phyloP scores from a whole-genome alignment of 1,139 yeast genomes.

The Geotrichum macrosporum region DNA sequence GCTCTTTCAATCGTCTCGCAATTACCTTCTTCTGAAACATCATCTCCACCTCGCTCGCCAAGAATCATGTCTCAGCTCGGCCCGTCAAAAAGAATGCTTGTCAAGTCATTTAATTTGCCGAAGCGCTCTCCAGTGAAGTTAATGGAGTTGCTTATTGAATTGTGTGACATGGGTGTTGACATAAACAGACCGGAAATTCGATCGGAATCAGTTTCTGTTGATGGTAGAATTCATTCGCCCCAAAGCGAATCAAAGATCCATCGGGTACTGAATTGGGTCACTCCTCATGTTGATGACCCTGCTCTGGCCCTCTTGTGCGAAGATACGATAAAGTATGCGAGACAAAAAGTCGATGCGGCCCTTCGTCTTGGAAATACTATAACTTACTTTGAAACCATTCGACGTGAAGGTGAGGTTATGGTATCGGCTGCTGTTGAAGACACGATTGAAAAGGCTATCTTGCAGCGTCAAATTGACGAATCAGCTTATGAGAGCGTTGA shows the following conservation, averaged over 20 bases:
- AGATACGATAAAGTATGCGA: constrained; percentile 62
- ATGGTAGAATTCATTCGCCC: constrained; percentile 50
- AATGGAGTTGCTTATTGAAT: constrained; percentile 56
- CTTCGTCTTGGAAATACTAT: constrained; percentile 71
- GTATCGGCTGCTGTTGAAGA: constrained; percentile 64
- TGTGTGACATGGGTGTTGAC: constrained; percentile 71
- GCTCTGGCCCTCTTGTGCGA: constrained; percentile 59
- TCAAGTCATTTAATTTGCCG: constrained; percentile 27
- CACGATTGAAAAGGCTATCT: constrained; percentile 53
- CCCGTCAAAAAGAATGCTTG: constrained; percentile 19
- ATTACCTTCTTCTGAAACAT: constrained; percentile 19
- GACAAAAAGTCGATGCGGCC: constrained; percentile 69
- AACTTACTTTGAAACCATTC: constrained; percentile 73
- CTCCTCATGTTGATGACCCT: constrained; percentile 54
- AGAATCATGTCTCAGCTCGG: constrained; percentile 11
- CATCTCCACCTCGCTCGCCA: constrained; percentile 29
- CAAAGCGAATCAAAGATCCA: constrained; percentile 62
- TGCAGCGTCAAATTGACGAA: constrained; percentile 33
- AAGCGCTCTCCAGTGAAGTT: constrained; percentile 62
- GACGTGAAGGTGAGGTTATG: constrained; percentile 71
- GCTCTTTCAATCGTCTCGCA: no score
- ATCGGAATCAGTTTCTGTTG: constrained; percentile 4
- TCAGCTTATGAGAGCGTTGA: constrained; percentile 17
- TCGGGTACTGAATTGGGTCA: constrained; percentile 50
- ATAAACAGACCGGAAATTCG: constrained; percentile 53